Percentiles rank a stretch among this genome's conserved stretches.
phyloP scores from a whole-genome alignment of 306 rosid species.

The Inga leiocalycina region DNA sequence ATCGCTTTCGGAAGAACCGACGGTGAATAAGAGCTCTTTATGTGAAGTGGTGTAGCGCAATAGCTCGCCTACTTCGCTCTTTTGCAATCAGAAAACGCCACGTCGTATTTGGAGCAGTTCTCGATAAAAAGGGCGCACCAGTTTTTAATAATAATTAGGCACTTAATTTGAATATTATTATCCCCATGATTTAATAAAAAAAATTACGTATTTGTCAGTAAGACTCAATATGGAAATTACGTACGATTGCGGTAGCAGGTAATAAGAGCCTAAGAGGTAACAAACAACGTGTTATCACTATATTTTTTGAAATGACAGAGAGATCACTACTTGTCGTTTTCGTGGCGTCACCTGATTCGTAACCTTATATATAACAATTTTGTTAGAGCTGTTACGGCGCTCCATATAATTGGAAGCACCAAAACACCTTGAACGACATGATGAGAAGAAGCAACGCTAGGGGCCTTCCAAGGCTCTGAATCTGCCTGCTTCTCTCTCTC shows the following conservation, averaged over 20 bases:
- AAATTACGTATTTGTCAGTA: no score
- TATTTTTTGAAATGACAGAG: conserved; percentile 5
- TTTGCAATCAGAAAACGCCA: background rate
- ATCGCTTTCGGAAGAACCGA: background rate
- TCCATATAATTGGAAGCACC: background rate
- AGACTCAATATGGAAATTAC: background rate
- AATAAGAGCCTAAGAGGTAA: background rate
- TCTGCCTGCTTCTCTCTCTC: no score
- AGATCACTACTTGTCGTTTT: background rate
- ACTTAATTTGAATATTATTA: background rate
- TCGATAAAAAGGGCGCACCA: background rate
- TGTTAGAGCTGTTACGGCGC: background rate
- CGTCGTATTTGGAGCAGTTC: background rate
- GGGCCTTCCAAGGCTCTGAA: no score
- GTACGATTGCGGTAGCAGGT: background rate
- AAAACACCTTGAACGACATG: background rate
- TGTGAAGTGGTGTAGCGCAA: background rate
- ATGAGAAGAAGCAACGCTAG: no score
- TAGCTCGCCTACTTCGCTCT: background rate
- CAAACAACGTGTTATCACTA: background rate
- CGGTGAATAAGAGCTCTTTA: background rate
- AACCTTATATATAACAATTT: background rate
- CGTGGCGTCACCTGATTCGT: conserved; percentile 14
- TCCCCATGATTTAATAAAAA: no score
- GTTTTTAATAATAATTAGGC: background rate